Evolutionary conservation across 805 yeast species (phyloP).

Genomic region (Candida oleophila): DNA sequence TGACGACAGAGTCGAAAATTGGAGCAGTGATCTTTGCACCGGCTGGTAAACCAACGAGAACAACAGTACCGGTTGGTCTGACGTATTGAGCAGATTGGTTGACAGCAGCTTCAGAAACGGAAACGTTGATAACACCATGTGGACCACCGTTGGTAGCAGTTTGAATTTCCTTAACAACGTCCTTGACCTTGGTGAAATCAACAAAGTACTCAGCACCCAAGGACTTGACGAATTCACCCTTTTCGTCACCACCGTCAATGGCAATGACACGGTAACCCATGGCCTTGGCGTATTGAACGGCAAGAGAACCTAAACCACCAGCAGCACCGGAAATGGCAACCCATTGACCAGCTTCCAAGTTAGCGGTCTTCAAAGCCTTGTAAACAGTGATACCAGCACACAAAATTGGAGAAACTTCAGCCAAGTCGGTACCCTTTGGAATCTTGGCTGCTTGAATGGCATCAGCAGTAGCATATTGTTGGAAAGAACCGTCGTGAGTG

Average conservation of each 20-base stretch:
- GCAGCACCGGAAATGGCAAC: slow-evolving; percentile 77
- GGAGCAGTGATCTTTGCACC: slow-evolving; percentile 41
- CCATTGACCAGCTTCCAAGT: slow-evolving; percentile 64
- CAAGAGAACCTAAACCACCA: slow-evolving; percentile 78
- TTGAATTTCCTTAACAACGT: slow-evolving; percentile 43
- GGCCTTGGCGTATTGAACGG: slow-evolving; percentile 73
- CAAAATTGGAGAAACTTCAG: slow-evolving; percentile 59
- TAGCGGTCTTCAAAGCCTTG: slow-evolving; percentile 65
- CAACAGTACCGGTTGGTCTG: slow-evolving; percentile 42
- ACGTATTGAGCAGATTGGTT: slow-evolving; percentile 43
- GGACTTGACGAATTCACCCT: slow-evolving; percentile 52
- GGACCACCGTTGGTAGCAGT: slow-evolving; percentile 61
- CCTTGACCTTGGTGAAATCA: slow-evolving; percentile 54
- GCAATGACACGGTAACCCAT: slow-evolving; percentile 70
- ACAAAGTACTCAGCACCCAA: slow-evolving; percentile 66
- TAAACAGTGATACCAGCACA: slow-evolving; percentile 70
- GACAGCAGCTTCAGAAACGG: slow-evolving; percentile 53
- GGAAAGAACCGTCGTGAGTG: slow-evolving; percentile 72
- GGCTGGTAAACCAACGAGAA: slow-evolving; percentile 46
- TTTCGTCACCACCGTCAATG: slow-evolving; percentile 74
- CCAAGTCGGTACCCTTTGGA: slow-evolving; percentile 54
- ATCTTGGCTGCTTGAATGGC: slow-evolving; percentile 63
- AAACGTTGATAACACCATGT: slow-evolving; percentile 48
- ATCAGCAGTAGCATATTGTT: slow-evolving; percentile 64
- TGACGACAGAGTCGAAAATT: slow-evolving; percentile 41